These are phyloP conservation scores for Pichia eremophila DNA, from an alignment of 805 yeast genomes.

Conservation along the genomic window DNA sequence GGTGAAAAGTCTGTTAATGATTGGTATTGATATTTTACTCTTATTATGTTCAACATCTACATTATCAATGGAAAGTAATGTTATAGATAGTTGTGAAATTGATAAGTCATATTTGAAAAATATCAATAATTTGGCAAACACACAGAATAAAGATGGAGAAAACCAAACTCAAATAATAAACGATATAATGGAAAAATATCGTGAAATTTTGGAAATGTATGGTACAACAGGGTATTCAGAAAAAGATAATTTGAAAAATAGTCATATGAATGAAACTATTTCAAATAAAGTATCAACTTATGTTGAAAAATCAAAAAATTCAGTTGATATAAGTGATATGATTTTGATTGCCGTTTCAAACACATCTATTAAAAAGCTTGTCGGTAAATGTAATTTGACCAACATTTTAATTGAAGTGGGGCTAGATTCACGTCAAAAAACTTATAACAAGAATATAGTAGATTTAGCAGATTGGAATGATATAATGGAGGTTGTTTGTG, in stretches of 20 bases:
- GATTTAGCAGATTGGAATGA: constrained; percentile 27
- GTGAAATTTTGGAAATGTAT: no score
- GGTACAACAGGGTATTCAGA: no score
- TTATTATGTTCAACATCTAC: constrained; percentile 15
- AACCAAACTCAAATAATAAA: not conserved
- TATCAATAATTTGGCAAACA: not conserved
- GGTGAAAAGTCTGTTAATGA: constrained; percentile 19
- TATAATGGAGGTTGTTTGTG: constrained; percentile 28
- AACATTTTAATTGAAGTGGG: constrained; percentile 23
- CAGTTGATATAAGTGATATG: not conserved
- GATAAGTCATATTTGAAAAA: constrained; percentile 5
- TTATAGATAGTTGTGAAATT: constrained; percentile 11
- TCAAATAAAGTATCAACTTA: not conserved
- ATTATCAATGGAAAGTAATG: constrained; percentile 9
- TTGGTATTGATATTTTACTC: constrained; percentile 21
- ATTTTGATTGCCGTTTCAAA: constrained; percentile 19
- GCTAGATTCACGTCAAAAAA: constrained; percentile 7
- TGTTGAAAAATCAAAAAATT: not conserved
- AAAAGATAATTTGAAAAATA: no score
- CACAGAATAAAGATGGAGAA: not conserved
- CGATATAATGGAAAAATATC: not conserved
- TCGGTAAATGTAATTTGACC: constrained; percentile 12
- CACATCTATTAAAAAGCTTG: constrained; percentile 12
- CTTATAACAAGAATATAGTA: constrained; percentile 12
- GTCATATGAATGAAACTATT: no score